Evolutionary conservation across 1,284 basidiomycete genomes (phyloP), one percentile per base, ranked within the genome.

Genomic region (Ceratobasidium theobromae): DNA sequence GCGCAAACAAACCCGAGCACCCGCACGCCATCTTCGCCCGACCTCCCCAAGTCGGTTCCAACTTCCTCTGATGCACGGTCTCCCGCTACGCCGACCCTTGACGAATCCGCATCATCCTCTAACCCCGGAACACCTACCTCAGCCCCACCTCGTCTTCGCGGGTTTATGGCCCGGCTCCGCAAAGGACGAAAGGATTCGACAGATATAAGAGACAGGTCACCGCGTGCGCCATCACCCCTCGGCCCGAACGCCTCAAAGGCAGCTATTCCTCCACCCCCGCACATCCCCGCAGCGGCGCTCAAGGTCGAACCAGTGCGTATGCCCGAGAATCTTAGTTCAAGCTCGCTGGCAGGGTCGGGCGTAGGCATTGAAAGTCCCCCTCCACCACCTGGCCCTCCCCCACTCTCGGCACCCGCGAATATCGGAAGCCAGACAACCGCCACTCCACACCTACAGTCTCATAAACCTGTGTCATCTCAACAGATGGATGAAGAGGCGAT

Each of bases 101-200:
- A 81, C 23, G 75, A 82, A 4, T 84, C 81, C 67, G 86, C 87
- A 21, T 86, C 87, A 69, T 83, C 86, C 3, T 86, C 87, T 21
- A 83, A 35, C 5, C 67, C 53, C 1, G 33, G 68, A 16, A 57
- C 69, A 12, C 70, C 69, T 12, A 60, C 40, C 16, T 53, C 69
- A 25, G 81, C 84, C 12, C 89, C 88, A 35, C 60, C 65, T 11
- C 86, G 88, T 45, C 72, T 91, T 25, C 88, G 85, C 74, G 85
- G 88, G 9, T 87, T 92, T 75, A 90, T 92, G 83, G 84, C 88
- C 28, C 83, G 87, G 40, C 88, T 92, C 74, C 83, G 88, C 54
- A 67, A 91, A 85, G 73, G 83, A 8, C 70, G 69, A 33, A 67
- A 69, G 27, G 70, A 72, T 52, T 67, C 62, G 49, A 68, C 65